Evolutionary conservation across 495 filamentous ascomycete species (phyloP).

Genomic region (Aspergillus heteromorphus): DNA sequence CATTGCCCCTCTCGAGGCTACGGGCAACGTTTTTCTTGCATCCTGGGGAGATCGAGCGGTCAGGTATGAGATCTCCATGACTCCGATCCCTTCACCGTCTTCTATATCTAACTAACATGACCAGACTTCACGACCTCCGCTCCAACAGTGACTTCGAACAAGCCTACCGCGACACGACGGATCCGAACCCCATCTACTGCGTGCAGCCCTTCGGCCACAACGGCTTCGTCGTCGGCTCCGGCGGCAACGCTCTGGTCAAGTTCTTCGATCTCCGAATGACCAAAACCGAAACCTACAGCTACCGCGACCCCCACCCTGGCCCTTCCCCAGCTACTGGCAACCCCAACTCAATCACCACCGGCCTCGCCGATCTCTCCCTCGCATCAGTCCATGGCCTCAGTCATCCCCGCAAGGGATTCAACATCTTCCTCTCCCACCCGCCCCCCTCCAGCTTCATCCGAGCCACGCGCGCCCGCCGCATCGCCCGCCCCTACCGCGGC

Average conservation of each 20-base stretch:
- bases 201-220: slow-evolving; percentile 52
- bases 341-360: neutral
- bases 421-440: slow-evolving; percentile 34
- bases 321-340: slow-evolving; percentile 1
- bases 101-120: neutral
- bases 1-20: slow-evolving; percentile 43
- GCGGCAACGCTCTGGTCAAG: slow-evolving; percentile 54
- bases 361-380: neutral
- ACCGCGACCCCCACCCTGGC: slow-evolving; percentile 24
- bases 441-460: slow-evolving; percentile 10
- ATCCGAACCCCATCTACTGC: slow-evolving; percentile 54
- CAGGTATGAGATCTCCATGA: slow-evolving; percentile 34
- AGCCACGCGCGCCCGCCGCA: slow-evolving; percentile 2
- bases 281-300: slow-evolving; percentile 34
- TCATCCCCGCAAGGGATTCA: slow-evolving; percentile 29
- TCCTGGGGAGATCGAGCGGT: slow-evolving; percentile 57
- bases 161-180: slow-evolving; percentile 51
- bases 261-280: slow-evolving; percentile 60
- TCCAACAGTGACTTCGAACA: slow-evolving; percentile 41
- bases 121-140: slow-evolving; percentile 63
- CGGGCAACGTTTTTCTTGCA: slow-evolving; percentile 52
- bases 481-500: slow-evolving; percentile 27
- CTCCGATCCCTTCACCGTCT: neutral
- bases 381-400: neutral
- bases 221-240: slow-evolving; percentile 52